Percentiles rank a stretch among this genome's conserved stretches.
Conservation (phyloP, 768 basidiomycete genomes). For the Neoboletus subvelutipes region DNA sequence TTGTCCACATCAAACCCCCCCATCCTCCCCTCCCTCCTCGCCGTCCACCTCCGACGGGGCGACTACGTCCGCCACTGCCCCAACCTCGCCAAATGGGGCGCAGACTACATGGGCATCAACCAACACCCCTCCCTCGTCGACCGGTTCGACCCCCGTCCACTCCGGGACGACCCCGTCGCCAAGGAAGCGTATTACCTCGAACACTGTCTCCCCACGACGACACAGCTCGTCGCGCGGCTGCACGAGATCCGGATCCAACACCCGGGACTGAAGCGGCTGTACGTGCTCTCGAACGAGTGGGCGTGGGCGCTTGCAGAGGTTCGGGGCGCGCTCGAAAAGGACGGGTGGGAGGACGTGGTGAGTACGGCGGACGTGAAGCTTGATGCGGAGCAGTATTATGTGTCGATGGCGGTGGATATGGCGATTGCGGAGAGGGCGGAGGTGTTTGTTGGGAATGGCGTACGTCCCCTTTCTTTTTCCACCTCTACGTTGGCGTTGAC, state of each 20-base stretch:
- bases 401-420: constrained; percentile 60
- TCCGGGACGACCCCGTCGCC: constrained; percentile 4
- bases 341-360: constrained; percentile 52
- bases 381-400: constrained; percentile 45
- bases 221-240: constrained; percentile 42
- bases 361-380: constrained; percentile 43
- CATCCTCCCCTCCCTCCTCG: constrained; percentile 35
- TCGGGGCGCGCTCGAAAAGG: constrained; percentile 36
- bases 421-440: constrained; percentile 55
- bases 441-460: constrained; percentile 62
- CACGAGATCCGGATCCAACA: constrained; percentile 36
- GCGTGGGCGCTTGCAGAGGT: constrained; percentile 43
- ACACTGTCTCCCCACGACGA: constrained; percentile 42
- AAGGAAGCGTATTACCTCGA: constrained; percentile 12
- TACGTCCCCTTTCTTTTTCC: constrained; percentile 31
- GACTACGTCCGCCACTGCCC: constrained; percentile 60
- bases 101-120: constrained; percentile 52
- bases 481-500: not conserved
- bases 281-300: constrained; percentile 54
- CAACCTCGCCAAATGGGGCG: constrained; percentile 45
- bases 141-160: constrained; percentile 35
- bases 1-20: constrained; percentile 13
- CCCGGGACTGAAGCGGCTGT: constrained; percentile 35
- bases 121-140: constrained; percentile 41
- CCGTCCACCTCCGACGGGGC: constrained; percentile 57